Evolutionary conservation across 1,284 basidiomycete genomes (phyloP).

Genomic region (Ustilago crameri): DNA sequence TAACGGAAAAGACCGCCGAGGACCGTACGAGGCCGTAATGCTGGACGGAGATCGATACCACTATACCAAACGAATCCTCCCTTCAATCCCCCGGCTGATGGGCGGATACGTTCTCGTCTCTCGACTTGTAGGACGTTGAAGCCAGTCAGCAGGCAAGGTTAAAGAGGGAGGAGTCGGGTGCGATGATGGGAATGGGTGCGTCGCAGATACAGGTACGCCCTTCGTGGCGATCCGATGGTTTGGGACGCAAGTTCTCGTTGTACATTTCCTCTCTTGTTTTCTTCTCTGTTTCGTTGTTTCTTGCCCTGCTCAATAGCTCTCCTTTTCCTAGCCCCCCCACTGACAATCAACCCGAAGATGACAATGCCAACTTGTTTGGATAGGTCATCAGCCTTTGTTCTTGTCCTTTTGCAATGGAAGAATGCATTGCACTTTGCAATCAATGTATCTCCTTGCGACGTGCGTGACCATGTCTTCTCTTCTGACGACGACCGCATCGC

Average conservation of each 20-base stretch:
- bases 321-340: not conserved
- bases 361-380: not conserved
- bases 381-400: not conserved
- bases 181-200: conserved; percentile 59
- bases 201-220: conserved; percentile 37
- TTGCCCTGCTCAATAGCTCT: not conserved
- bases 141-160: not conserved
- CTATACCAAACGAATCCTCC: not conserved
- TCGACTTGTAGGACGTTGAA: conserved; percentile 13
- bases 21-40: conserved; percentile 59
- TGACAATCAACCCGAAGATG: not conserved
- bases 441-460: too few species aligned
- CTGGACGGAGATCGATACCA: conserved; percentile 52
- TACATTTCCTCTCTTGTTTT: conserved; percentile 31
- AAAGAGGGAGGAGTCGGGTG: conserved; percentile 4
- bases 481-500: too few species aligned
- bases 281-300: not conserved
- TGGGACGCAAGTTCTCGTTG: conserved; percentile 56
- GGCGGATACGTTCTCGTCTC: conserved; percentile 5
- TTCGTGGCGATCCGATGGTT: conserved; percentile 46
- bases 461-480: too few species aligned
- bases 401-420: not conserved
- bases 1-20: conserved; percentile 33
- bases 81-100: not conserved
- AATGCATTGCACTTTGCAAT: too few species aligned